phyloP scores from a whole-genome alignment of 176 grass and related monocot genomes.

The Juncus effusus region DNA sequence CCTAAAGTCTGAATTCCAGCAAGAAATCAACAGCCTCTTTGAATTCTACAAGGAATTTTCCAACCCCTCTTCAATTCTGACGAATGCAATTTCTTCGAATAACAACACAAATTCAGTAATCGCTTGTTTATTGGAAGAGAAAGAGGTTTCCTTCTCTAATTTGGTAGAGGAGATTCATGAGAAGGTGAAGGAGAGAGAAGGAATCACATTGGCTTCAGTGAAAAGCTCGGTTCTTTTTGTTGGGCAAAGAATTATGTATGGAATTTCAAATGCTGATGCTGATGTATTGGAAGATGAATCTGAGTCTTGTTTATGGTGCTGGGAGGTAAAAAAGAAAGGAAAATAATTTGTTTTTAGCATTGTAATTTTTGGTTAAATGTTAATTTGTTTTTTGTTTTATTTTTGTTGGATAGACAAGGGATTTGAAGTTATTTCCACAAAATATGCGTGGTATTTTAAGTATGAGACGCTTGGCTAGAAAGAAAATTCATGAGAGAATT shows the following conservation, averaged over 20 bases:
- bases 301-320: slow-evolving; percentile 69
- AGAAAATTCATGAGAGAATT: slow-evolving; percentile 85
- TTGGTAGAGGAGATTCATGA: slow-evolving; percentile 51
- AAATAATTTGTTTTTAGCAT: neutral
- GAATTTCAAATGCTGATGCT: slow-evolving; percentile 47
- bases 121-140: slow-evolving; percentile 73
- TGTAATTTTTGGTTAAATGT: slow-evolving; percentile 7
- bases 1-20: slow-evolving; percentile 30
- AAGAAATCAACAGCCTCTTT: slow-evolving; percentile 46
- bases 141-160: slow-evolving; percentile 51
- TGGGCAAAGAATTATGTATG: slow-evolving; percentile 80
- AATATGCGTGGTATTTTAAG: slow-evolving; percentile 43
- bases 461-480: slow-evolving; percentile 55
- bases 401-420: slow-evolving; percentile 51
- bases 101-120: slow-evolving; percentile 38
- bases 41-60: slow-evolving; percentile 51
- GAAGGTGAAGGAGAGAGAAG: slow-evolving; percentile 47
- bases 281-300: slow-evolving; percentile 88
- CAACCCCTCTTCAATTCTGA: slow-evolving; percentile 30
- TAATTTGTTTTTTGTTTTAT: slow-evolving; percentile 19
- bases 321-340: slow-evolving; percentile 55
- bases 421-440: slow-evolving; percentile 62
- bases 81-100: slow-evolving; percentile 22
- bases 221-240: slow-evolving; percentile 50
- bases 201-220: slow-evolving; percentile 42